Base-by-base conservation (phyloP, 2,329 filamentous ascomycete genomes). In the Allantophomopsis cytisporea region DNA sequence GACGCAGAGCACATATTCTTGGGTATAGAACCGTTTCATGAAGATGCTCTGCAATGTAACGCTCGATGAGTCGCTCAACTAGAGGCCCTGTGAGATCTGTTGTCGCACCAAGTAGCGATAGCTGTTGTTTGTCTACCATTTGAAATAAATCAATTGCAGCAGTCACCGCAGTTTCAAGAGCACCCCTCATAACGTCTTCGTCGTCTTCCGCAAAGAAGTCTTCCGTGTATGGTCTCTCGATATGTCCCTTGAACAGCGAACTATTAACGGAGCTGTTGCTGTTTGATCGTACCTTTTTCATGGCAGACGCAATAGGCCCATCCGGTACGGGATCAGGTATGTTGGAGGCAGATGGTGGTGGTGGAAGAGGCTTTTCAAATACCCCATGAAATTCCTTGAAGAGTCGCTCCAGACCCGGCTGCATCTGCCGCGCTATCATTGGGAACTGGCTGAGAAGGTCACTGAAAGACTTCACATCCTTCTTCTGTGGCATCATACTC, bases 381-480 rank as follows among this genome's bases (percentile, higher is more conserved):
- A 89, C 83, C 35, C 76, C 76, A 5, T 77, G 80, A 56, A 98
- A 96, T 50, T 96, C 88, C 44, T 81, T 78, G 54, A 96, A 94
- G 18, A 96, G 64, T 52, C 80, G 80, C 53, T 98, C 89, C 28
- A 98, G 62, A 0, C 91, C 91, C 2, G 81, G 75, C 50, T 95
- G 87, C 87, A 98, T 94, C 59, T 98, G 91, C 43, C 85, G 75
- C 17, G 88, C 87, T 50, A 98, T 96, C 74, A 94, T 83, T 2
- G 91, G 91, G 48, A 96, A 98, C 50, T 87, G 78, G 48, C 84
- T 83, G 33, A 98, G 69, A 12, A 98, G 69, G 47, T 96, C 91
- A 44, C 82, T 80, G 55, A 98, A 98, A 28, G 75, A 85, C 60
- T 80, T 86, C 56, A 98, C 82, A 43, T 94, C 85, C 60, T 94